A percentile compares a stretch with the other conserved stretches of the same genome.
phyloP scores from a whole-genome alignment of 805 yeast species.

The Starmerella powellii region DNA sequence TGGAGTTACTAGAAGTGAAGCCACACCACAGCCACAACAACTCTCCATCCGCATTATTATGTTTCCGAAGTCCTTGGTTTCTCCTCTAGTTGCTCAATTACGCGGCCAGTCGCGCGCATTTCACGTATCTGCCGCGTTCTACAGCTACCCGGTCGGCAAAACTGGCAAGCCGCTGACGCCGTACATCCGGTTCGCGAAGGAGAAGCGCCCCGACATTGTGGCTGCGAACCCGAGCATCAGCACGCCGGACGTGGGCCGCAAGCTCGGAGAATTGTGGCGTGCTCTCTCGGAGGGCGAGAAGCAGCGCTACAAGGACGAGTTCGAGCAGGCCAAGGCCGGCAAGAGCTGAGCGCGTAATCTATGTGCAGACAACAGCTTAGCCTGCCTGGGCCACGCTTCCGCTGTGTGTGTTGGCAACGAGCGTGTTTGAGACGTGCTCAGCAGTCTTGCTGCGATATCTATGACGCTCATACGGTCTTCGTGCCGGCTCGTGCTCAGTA shows the following conservation, averaged over 20 bases:
- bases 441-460: neutral
- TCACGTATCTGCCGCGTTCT: slow-evolving; percentile 16
- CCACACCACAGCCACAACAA: too few relatives aligned
- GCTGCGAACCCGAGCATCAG: slow-evolving; percentile 89
- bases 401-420: neutral
- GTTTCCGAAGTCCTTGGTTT: neutral
- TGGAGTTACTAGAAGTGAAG: too few relatives aligned
- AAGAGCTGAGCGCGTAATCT: neutral
- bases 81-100: neutral
- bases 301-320: slow-evolving; percentile 48
- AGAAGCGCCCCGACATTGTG: slow-evolving; percentile 83
- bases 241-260: slow-evolving; percentile 79
- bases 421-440: too few relatives aligned
- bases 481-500: too few relatives aligned
- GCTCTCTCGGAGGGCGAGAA: slow-evolving; percentile 59
- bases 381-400: too few relatives aligned
- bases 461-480: too few relatives aligned
- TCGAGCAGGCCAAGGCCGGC: slow-evolving; percentile 75
- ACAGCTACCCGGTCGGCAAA: slow-evolving; percentile 18
- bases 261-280: slow-evolving; percentile 93
- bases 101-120: slow-evolving; percentile 7
- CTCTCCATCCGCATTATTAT: neutral
- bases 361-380: too few relatives aligned
- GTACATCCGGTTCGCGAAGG: slow-evolving; percentile 95
- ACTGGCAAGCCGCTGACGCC: slow-evolving; percentile 62